Base-by-base conservation (phyloP, 805 yeast species). In the Saccharomycopsis fermentans region DNA sequence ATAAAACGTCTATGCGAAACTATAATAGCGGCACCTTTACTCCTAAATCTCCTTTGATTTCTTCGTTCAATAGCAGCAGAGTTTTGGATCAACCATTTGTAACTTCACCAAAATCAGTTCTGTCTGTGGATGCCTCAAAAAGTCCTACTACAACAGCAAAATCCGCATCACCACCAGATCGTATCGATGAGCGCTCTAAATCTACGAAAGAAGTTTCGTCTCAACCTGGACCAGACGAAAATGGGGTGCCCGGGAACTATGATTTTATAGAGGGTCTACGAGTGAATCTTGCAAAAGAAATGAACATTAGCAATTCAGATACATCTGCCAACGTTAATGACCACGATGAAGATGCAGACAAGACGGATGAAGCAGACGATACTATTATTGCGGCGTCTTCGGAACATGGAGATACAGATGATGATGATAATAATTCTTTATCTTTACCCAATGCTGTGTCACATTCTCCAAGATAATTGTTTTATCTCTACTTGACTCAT, bases 361-460 rank as follows among this genome's bases (percentile, higher is more conserved):
- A 59, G 17, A 52, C 34, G 6, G 56, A 58, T 4, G 47, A 40
- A 9, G 36, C 54, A 17, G 39, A 32, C 14, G 24, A 34, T 5
- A 51, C 36, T 26, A 51, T 35, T 8, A 34, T 34, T 19, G 24
- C 36, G 11, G 16, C 34, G 2, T 3, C 21, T 6, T 19, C 26
- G 2, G 11, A 56, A 17, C 39, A 36, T 24, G 16, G 11, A 14
- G 54, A 35, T 19, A 35, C 11, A 16, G 57, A 56, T 27, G 64
- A 34, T 27, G 64, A 34, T 3, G 71, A 69, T 58, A 81, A 80
- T 60, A 80, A 78, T 63, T 79, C 83, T 1, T 80, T 80, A 65
- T 78, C 83, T 1, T 64, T 80, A 55, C 83, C 83, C 6, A 43
- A 43, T 21, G 50, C 50, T 19, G 50, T 21, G 2, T 5, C 50